phyloP scores from a whole-genome alignment of 805 yeast species.

The Sungouiozyma intestinalis region DNA sequence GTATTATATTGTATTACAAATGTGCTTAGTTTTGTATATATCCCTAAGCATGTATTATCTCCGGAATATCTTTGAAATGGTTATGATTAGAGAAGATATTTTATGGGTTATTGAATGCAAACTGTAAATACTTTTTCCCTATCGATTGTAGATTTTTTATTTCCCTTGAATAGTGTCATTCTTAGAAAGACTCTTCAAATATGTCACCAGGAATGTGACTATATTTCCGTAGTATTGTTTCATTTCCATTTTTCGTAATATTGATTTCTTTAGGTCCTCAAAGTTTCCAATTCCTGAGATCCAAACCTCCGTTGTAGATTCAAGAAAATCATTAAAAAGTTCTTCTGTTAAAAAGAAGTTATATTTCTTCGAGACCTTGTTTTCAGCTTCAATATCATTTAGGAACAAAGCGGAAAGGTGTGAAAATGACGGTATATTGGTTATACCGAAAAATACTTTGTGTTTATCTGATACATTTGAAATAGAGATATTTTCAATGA shows the following conservation, averaged over 20 bases:
- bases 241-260: slow-evolving; percentile 31
- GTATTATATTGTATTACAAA: too few species aligned
- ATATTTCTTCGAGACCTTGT: slow-evolving; percentile 4
- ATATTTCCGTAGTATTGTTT: slow-evolving; percentile 40
- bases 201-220: slow-evolving; percentile 40
- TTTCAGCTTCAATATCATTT: slow-evolving; percentile 6
- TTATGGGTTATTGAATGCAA: background rate
- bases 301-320: slow-evolving; percentile 8
- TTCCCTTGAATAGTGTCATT: slow-evolving; percentile 4
- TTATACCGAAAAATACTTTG: slow-evolving; percentile 14
- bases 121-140: background rate
- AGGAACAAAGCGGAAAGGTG: slow-evolving; percentile 8
- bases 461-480: slow-evolving; percentile 7
- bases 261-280: slow-evolving; percentile 36
- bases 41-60: too few species aligned
- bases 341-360: slow-evolving; percentile 13
- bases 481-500: slow-evolving; percentile 9
- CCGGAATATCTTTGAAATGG: too few species aligned
- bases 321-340: slow-evolving; percentile 12
- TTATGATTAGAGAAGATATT: background rate
- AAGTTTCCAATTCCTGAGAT: slow-evolving; percentile 18
- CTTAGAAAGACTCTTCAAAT: slow-evolving; percentile 39
- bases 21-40: too few species aligned
- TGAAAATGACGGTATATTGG: slow-evolving; percentile 20
- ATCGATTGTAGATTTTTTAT: background rate